Evolutionary conservation across 2,329 filamentous ascomycete species (phyloP), one percentile per base, ranked within the genome.

Genomic region (Ceratocystis diversiconidia): DNA sequence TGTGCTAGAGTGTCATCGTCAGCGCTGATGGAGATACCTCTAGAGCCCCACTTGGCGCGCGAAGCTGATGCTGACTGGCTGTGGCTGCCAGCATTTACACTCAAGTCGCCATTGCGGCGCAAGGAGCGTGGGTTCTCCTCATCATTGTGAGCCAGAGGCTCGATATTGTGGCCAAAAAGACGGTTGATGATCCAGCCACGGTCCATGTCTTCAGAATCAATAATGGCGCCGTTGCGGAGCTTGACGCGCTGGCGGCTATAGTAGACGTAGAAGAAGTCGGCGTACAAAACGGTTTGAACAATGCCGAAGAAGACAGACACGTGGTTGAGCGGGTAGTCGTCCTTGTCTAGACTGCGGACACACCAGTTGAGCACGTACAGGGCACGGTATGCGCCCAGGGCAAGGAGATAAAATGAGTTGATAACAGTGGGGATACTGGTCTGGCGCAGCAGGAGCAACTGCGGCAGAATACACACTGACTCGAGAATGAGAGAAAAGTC

Each of bases 221-320:
- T 90, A 19, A 96, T 81, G 5, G 90, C 90, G 57, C 92, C 92
- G 70, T 85, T 86, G 68, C 92, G 84, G 17, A 97, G 85, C 85
- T 96, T 96, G 72, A 97, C 91, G 66, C 92, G 85, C 78, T 96
- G 92, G 69, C 92, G 84, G 10, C 88, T 89, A 78, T 89, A 96
- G 79, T 97, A 97, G 1, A 97, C 91, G 91, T 92, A 96, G 44
- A 90, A 91, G 73, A 97, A 97, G 76, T 97, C 92, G 70, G 92
- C 74, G 75, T 96, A 96, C 55, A 96, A 83, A 0, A 88, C 85
- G 0, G 91, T 96, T 77, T 97, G 92, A 30, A 97, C 79, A 67
- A 95, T 78, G 65, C 92, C 92, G 72, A 95, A 96, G 68, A 95
- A 83, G 73, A 94, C 84, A 6, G 89, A 86, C 8, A 92, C 83